These are phyloP conservation scores for Cyclotella sp. DNA, from an alignment of 108 stramenopile genomes.

Conservation along the genomic window DNA sequence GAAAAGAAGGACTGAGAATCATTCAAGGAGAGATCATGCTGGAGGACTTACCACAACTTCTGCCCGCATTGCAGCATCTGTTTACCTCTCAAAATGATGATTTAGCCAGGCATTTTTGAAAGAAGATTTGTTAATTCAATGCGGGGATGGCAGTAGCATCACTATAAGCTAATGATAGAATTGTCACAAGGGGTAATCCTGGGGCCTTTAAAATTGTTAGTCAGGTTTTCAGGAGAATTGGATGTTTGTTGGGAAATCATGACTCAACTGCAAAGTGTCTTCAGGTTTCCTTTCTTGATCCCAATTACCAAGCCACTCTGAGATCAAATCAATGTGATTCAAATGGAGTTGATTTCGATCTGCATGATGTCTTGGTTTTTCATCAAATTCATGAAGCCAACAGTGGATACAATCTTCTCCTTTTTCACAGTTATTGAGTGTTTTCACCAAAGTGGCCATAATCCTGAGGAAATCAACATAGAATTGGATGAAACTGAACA, in stretches of 20 bases:
- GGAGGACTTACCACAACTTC: not conserved
- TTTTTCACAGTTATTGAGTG: not conserved
- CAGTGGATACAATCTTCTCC: not conserved
- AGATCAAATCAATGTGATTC: not conserved
- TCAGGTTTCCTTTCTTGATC: slow-evolving; percentile 17
- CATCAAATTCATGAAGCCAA: not conserved
- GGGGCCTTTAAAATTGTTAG: slow-evolving; percentile 12
- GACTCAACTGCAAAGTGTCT: slow-evolving; percentile 9
- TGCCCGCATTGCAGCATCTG: not conserved
- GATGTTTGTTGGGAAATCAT: not conserved
- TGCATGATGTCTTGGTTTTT: not conserved
- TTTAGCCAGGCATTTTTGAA: not conserved
- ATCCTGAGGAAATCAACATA: not conserved
- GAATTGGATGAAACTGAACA: not conserved
- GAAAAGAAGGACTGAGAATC: not conserved
- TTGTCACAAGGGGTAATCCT: not conserved
- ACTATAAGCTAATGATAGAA: not conserved
- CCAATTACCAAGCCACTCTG: slow-evolving; percentile 2
- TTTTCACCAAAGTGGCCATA: not conserved
- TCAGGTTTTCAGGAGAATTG: slow-evolving; percentile 18
- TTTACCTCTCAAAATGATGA: not conserved
- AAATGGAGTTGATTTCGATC: not conserved
- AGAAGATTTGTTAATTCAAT: slow-evolving; percentile 18
- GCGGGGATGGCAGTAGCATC: slow-evolving; percentile 1
- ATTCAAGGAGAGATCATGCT: slow-evolving; percentile 1